Conservation (phyloP, 139 green algal genomes). For the Auxenochlorella pyrenoidosa region DNA sequence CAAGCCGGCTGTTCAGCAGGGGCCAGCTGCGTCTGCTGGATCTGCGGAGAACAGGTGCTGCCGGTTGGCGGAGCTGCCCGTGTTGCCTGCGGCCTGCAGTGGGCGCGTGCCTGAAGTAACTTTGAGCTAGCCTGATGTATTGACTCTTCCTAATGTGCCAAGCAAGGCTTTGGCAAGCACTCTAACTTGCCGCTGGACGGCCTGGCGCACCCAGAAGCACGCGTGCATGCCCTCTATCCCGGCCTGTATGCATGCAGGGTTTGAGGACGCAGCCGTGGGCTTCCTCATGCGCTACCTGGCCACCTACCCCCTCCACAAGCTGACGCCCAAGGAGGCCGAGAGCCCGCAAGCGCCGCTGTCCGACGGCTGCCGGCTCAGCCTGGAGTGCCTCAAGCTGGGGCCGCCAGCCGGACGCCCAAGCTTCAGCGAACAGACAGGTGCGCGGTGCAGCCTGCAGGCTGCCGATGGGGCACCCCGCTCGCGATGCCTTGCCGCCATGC, state of each 20-base stretch:
- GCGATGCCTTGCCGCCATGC: too few species aligned
- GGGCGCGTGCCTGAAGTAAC: neutral
- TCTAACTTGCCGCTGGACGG: neutral
- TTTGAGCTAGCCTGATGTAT: neutral
- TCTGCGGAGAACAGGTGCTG: conserved; percentile 1
- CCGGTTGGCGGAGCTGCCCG: neutral
- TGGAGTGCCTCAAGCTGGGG: conserved; percentile 27
- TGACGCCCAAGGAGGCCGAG: neutral
- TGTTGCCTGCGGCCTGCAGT: neutral
- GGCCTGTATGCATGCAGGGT: neutral
- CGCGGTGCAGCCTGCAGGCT: neutral
- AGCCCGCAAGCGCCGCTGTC: neutral
- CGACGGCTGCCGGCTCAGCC: neutral
- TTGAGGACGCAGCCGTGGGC: neutral
- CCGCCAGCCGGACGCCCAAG: neutral
- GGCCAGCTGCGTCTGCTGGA: conserved; percentile 16
- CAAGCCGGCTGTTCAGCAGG: neutral
- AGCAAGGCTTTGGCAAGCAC: neutral
- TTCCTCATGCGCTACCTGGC: conserved; percentile 12
- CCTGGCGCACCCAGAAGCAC: neutral
- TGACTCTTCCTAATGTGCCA: too few species aligned
- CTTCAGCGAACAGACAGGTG: conserved; percentile 2
- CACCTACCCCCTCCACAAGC: neutral
- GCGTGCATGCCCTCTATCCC: neutral
- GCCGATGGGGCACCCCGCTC: neutral